A percentile compares a stretch with the other conserved stretches of the same genome.
phyloP scores from a whole-genome alignment of 192 early-diverging fungal genomes.

The Lunasporangiospora selenospora region DNA sequence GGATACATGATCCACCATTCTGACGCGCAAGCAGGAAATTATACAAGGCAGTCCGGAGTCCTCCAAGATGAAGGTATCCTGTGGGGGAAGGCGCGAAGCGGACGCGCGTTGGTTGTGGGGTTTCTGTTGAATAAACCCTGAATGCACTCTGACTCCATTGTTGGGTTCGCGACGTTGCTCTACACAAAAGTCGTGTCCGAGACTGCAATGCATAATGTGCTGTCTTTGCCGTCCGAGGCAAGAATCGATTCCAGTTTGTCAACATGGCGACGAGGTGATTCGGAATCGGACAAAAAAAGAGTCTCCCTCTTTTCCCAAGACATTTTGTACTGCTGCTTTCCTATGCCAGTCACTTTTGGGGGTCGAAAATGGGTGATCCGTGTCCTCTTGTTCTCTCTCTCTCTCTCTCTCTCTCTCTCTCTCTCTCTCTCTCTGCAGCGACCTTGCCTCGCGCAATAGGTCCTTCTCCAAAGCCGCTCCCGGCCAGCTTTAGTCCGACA shows the following conservation, averaged over 20 bases:
- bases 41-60: slow-evolving; percentile 91
- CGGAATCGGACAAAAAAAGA: too few species aligned
- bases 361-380: too few species aligned
- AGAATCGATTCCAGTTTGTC: slow-evolving; percentile 14
- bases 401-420: not conserved
- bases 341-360: too few species aligned
- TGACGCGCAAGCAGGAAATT: slow-evolving; percentile 87
- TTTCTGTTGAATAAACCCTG: not conserved
- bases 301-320: not conserved
- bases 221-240: too few species aligned
- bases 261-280: slow-evolving; percentile 19
- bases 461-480: slow-evolving; percentile 20
- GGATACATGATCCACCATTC: slow-evolving; percentile 75
- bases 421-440: not conserved
- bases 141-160: too few species aligned
- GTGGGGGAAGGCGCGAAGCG: slow-evolving; percentile 96
- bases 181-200: too few species aligned
- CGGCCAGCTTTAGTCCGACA: slow-evolving; percentile 12
- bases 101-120: slow-evolving; percentile 60
- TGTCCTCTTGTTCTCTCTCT: not conserved
- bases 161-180: too few species aligned
- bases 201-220: too few species aligned
- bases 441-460: slow-evolving; percentile 27
- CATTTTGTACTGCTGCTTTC: not conserved
- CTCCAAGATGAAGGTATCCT: slow-evolving; percentile 91